Conservation (phyloP, 805 yeast genomes). For the Teunomyces pallodes region DNA sequence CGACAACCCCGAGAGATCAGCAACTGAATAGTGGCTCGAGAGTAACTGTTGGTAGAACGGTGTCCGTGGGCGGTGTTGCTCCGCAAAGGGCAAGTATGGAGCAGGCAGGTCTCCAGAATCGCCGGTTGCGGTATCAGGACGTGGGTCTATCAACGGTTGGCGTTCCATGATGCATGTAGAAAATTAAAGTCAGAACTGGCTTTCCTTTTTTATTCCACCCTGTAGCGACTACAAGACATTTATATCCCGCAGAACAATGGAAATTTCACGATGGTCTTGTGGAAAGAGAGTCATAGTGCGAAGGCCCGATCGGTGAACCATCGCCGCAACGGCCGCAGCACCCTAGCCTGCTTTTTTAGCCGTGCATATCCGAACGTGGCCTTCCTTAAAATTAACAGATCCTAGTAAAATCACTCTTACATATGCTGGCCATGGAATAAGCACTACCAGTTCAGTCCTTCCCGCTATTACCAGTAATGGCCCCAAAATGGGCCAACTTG, state of each 20-base stretch:
- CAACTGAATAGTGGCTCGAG: conserved; percentile 27
- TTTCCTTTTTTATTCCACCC: not conserved
- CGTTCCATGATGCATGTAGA: not conserved
- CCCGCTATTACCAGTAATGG: no score
- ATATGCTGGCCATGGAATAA: no score
- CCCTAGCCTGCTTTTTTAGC: not conserved
- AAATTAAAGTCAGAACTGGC: not conserved
- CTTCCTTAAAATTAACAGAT: no score
- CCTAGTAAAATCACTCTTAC: no score
- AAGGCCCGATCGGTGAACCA: not conserved
- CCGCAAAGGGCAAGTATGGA: not conserved
- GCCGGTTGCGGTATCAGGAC: not conserved
- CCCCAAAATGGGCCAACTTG: no score
- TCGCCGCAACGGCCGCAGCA: not conserved
- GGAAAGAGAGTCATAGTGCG: not conserved
- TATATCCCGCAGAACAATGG: not conserved
- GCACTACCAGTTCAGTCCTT: no score
- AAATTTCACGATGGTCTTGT: not conserved
- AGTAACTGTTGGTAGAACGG: conserved; percentile 31
- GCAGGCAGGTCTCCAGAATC: not conserved
- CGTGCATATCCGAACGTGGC: no score
- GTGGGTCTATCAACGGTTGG: not conserved
- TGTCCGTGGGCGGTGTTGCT: not conserved
- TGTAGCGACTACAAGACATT: not conserved
- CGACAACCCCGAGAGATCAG: conserved; percentile 12